phyloP scores from a whole-genome alignment of 257 asterid genomes.

The Misopates orontium region DNA sequence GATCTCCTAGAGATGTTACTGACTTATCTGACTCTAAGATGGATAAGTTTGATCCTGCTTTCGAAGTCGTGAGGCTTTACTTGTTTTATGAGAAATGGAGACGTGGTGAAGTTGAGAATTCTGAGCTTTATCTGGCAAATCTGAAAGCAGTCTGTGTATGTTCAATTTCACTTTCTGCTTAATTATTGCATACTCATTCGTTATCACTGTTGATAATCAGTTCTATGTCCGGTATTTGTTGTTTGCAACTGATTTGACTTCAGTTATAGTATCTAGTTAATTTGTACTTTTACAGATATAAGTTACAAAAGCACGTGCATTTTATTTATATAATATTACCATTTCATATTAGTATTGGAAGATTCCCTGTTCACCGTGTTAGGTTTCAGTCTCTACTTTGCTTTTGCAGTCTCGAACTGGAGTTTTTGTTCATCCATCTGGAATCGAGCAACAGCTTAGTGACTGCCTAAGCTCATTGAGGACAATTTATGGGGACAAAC shows the following conservation, averaged over 20 bases:
- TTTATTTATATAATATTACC: too few species aligned
- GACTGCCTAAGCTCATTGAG: constrained; percentile 54
- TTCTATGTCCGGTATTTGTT: too few species aligned
- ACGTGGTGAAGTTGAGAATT: constrained; percentile 81
- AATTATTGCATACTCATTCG: constrained; percentile 14
- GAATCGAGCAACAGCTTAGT: constrained; percentile 57
- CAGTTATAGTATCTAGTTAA: too few species aligned
- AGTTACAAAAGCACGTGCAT: too few species aligned
- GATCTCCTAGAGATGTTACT: constrained; percentile 75
- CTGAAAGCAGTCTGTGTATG: constrained; percentile 80
- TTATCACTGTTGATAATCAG: too few species aligned
- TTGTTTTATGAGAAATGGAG: constrained; percentile 87
- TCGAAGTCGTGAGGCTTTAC: constrained; percentile 81
- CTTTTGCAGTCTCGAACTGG: constrained; percentile 69
- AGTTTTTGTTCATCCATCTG: constrained; percentile 70
- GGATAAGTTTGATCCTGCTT: constrained; percentile 77
- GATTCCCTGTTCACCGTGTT: neutral
- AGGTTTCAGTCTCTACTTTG: constrained; percentile 18
- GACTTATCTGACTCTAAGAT: constrained; percentile 58
- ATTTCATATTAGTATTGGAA: too few species aligned
- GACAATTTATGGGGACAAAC: constrained; percentile 65
- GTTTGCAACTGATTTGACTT: too few species aligned
- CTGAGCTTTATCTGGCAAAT: constrained; percentile 62
- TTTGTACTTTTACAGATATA: too few species aligned
- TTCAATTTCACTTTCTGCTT: constrained; percentile 28